Conservation (phyloP, 805 yeast species). For the Nakazawaea ernobii region DNA sequence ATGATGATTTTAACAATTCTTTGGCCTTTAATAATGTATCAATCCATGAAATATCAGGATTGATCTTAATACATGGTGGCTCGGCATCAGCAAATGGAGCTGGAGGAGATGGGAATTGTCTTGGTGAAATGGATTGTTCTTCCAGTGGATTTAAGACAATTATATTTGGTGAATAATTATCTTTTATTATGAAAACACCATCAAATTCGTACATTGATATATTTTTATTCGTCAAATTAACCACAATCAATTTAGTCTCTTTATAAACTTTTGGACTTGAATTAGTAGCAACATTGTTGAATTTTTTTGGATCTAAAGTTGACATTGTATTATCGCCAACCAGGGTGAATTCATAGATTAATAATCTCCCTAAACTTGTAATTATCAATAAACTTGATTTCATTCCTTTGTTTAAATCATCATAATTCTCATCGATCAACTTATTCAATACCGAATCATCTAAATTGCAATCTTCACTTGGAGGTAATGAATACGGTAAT, state of each 20-base stretch:
- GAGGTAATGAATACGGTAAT: constrained; percentile 18
- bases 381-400: constrained; percentile 29
- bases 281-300: too few species aligned
- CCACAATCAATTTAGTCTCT: constrained; percentile 24
- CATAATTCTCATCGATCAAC: constrained; percentile 25
- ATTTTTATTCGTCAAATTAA: constrained; percentile 41
- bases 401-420: constrained; percentile 22
- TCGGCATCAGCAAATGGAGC: constrained; percentile 23
- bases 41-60: constrained; percentile 56
- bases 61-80: constrained; percentile 32
- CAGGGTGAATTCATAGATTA: constrained; percentile 25
- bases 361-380: constrained; percentile 28
- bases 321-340: constrained; percentile 9
- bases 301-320: constrained; percentile 11
- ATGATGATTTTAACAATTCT: constrained; percentile 34
- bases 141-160: constrained; percentile 8
- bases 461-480: constrained; percentile 9
- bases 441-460: constrained; percentile 25
- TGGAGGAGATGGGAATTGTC: constrained; percentile 54
- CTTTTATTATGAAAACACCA: constrained; percentile 28
- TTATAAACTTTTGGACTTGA: constrained; percentile 1
- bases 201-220: constrained; percentile 77
- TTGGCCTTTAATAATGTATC: constrained; percentile 64
- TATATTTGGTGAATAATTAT: constrained; percentile 23
- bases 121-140: constrained; percentile 55